A percentile compares a stretch with the other conserved stretches of the same genome.
Evolutionary conservation across 495 filamentous ascomycete genomes (phyloP).

Genomic region (Neurospora sp.): DNA sequence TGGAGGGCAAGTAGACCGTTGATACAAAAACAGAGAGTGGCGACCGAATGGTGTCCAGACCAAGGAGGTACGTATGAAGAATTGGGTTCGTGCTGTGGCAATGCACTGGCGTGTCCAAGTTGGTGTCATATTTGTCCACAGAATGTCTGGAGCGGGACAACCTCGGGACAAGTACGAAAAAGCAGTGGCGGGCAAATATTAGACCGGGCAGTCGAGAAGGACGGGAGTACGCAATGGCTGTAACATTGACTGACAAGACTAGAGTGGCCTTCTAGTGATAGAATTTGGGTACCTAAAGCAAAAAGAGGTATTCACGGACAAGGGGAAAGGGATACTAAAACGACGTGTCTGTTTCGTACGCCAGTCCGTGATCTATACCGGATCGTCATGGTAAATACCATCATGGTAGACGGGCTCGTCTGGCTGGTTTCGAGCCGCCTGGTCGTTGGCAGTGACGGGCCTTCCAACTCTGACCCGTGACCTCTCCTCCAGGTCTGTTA

Average conservation of each 20-base stretch:
- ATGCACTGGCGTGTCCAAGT: neutral
- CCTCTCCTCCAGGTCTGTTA: constrained; percentile 43
- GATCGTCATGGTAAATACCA: constrained; percentile 20
- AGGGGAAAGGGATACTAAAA: neutral
- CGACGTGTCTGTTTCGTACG: neutral
- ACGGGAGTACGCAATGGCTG: neutral
- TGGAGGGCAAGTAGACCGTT: neutral
- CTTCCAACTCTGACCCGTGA: constrained; percentile 16
- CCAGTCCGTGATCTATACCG: constrained; percentile 4
- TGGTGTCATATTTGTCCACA: neutral
- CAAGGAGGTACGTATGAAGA: neutral
- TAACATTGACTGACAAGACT: neutral
- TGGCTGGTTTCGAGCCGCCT: neutral
- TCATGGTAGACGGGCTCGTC: constrained; percentile 18
- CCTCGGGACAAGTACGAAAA: neutral
- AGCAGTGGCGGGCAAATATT: neutral
- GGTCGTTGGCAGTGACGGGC: constrained; percentile 11
- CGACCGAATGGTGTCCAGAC: neutral
- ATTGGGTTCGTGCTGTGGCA: neutral
- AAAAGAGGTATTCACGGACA: neutral
- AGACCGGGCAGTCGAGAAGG: too few relatives aligned
- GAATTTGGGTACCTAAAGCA: neutral
- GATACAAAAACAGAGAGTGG: neutral
- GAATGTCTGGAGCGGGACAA: neutral
- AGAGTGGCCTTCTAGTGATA: neutral